Evolutionary conservation across 345 rosid genomes (phyloP).

Genomic region (Lepidium didymum): DNA sequence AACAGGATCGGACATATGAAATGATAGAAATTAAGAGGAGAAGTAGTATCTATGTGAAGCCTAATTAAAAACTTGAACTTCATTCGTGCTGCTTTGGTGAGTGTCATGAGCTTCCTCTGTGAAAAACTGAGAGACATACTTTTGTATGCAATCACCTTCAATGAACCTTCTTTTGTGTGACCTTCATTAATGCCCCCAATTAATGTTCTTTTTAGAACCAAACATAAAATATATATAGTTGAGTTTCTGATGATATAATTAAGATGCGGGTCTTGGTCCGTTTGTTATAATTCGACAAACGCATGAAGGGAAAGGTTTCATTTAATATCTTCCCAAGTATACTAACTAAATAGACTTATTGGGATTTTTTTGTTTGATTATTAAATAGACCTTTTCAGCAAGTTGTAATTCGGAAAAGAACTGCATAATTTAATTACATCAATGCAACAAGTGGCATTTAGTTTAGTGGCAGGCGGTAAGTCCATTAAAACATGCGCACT

Average conservation of each 20-base stretch:
- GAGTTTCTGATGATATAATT: not conserved
- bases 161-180: slow-evolving; percentile 26
- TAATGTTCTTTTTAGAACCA: not conserved
- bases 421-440: too few species aligned
- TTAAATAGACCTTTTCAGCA: too few species aligned
- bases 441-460: too few species aligned
- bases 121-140: slow-evolving; percentile 13
- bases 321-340: not conserved
- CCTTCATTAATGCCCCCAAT: slow-evolving; percentile 20
- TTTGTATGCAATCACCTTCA: slow-evolving; percentile 24
- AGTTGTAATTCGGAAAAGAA: too few species aligned
- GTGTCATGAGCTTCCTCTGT: slow-evolving; percentile 34
- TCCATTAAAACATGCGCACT: too few species aligned
- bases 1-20: slow-evolving; percentile 22
- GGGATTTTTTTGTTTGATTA: too few species aligned
- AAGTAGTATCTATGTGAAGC: not conserved
- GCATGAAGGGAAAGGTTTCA: not conserved
- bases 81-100: slow-evolving; percentile 24
- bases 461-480: too few species aligned
- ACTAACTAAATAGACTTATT: too few species aligned
- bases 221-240: not conserved
- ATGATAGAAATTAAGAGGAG: slow-evolving; percentile 14
- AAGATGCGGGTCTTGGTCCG: not conserved
- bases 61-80: slow-evolving; percentile 19
- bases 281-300: not conserved